phyloP scores from a whole-genome alignment of 1,284 basidiomycete genomes.

The Cerrena zonata region DNA sequence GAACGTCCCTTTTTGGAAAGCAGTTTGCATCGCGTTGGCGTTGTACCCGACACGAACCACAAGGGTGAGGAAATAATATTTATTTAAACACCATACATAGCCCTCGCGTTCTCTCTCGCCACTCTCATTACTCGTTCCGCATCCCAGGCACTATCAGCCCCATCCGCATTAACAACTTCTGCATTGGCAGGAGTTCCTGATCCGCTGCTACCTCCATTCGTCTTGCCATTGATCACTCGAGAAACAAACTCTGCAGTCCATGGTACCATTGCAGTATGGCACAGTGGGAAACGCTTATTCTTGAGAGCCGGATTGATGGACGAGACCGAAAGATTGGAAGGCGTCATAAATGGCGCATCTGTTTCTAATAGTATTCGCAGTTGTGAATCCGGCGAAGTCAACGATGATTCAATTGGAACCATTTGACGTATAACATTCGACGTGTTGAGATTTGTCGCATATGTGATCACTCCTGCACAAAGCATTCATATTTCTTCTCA shows the following conservation, averaged over 20 bases:
- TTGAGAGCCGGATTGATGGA: conserved; percentile 29
- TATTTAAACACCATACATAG: conserved; percentile 54
- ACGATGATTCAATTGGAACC: conserved; percentile 17
- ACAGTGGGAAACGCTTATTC: conserved; percentile 57
- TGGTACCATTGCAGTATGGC: conserved; percentile 74
- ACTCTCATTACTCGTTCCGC: conserved; percentile 52
- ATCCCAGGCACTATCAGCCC: conserved; percentile 36
- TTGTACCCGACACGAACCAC: too few species aligned
- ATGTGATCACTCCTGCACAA: conserved; percentile 66
- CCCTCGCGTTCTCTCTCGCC: conserved; percentile 60
- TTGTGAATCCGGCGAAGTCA: conserved; percentile 9
- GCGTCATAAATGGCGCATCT: conserved; percentile 80
- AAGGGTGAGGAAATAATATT: background rate
- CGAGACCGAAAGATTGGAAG: conserved; percentile 61
- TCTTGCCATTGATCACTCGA: conserved; percentile 36
- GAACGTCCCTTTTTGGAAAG: background rate
- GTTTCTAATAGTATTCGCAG: conserved; percentile 74
- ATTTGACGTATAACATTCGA: conserved; percentile 53
- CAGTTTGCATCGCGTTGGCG: background rate
- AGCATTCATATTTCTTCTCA: background rate
- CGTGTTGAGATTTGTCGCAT: conserved; percentile 65
- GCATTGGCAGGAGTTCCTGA: background rate
- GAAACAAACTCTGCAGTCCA: conserved; percentile 77
- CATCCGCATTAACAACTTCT: background rate
- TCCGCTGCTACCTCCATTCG: background rate